Evolutionary conservation across 306 rosid species (phyloP), one percentile per base, ranked within the genome.

Genomic region (Phaseolus lunatus): DNA sequence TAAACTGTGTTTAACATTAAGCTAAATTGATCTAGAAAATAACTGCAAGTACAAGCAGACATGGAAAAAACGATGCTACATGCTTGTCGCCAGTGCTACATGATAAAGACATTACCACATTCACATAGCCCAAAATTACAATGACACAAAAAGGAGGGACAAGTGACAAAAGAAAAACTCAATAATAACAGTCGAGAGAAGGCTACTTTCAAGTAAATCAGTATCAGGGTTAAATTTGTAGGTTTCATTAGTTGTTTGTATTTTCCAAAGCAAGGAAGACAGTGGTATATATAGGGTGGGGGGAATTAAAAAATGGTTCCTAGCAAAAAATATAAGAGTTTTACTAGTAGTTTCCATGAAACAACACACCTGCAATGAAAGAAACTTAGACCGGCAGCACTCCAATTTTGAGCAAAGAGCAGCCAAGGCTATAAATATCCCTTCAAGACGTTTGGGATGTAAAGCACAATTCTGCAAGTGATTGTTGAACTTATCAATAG

Each of bases 361-460:
- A n/a, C 43, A 84, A 86, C 92, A 67, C 29, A 89, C 99, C 99
- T 95, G 85, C 81, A 90, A 80, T 2, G 90, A 87, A 41, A 90
- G 82, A 86, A 92, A 90, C 81, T 84, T 88, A 26, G 86, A 88
- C 85, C 98, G 83, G 86, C 97, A 92, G 86, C 92, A 78, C 88
- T 95, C 98, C 90, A 92, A 86, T 73, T 89, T 88, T 82, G 97
- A 92, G 93, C 98, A 95, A 56, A 95, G 85, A 77, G 88, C 87
- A 52, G 93, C 93, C 76, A 95, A 71, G 48, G 88, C 97, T 79
- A 89, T 78, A 86, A 90, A 87, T 58, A 88, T 58, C 82, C 98
- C 98, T 85, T 92, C 89, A 80, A 86, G 84, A 45, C 97, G 97
- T 87, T 85, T 92, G 64, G 96, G 87, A 79, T 78, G 77, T 27